A percentile compares a stretch with the other conserved stretches of the same genome.
Conservation (phyloP, 768 basidiomycete genomes). For the Suillus cothurnatus region DNA sequence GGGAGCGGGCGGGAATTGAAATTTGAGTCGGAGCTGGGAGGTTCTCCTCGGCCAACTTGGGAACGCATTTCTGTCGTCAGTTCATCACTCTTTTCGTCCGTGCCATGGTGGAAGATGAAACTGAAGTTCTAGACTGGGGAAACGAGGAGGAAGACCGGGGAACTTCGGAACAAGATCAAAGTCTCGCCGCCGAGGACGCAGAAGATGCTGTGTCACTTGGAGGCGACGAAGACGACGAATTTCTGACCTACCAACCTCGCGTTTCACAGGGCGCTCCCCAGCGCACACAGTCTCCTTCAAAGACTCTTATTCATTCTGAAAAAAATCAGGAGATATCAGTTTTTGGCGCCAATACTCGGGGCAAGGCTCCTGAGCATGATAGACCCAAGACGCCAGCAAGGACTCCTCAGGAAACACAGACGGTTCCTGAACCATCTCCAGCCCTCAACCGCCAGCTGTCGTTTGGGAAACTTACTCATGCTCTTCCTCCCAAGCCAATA, state of each 20-base stretch:
- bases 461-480: slow-evolving; percentile 56
- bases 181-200: slow-evolving; percentile 40
- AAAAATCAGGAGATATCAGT: slow-evolving; percentile 18
- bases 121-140: slow-evolving; percentile 73
- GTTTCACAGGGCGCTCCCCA: slow-evolving; percentile 29
- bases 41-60: slow-evolving; percentile 8
- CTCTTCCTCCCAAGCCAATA: slow-evolving; percentile 68
- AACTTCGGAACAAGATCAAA: slow-evolving; percentile 46
- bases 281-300: slow-evolving; percentile 23
- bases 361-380: slow-evolving; percentile 15
- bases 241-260: slow-evolving; percentile 45
- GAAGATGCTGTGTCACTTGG: slow-evolving; percentile 74
- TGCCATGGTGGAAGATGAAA: slow-evolving; percentile 61
- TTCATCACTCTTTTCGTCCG: slow-evolving; percentile 18
- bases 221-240: slow-evolving; percentile 69
- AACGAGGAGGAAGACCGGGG: slow-evolving; percentile 49
- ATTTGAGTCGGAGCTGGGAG: slow-evolving; percentile 12
- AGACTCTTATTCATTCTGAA: slow-evolving; percentile 13
- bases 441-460: slow-evolving; percentile 26
- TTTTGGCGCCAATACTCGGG: slow-evolving; percentile 9
- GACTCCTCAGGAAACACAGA: slow-evolving; percentile 8
- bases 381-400: slow-evolving; percentile 13
- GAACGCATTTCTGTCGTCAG: slow-evolving; percentile 2
- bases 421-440: slow-evolving; percentile 25
- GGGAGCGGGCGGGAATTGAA: slow-evolving; percentile 9